Evolutionary conservation across 2,329 filamentous ascomycete genomes (phyloP).

Genomic region (Alternaria sp.): DNA sequence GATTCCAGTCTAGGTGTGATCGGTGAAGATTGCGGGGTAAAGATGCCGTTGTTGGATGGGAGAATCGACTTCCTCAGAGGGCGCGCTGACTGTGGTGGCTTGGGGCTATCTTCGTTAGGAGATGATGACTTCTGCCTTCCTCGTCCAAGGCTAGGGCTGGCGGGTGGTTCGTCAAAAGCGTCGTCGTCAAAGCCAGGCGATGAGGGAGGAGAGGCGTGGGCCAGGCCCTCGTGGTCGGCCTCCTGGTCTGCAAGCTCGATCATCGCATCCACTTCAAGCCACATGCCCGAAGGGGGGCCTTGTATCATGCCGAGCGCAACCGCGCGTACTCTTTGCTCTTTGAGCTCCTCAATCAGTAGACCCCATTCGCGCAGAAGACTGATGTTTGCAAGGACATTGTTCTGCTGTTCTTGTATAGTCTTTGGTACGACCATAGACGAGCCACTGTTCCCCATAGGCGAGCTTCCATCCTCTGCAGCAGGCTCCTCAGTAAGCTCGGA

Average conservation of each 20-base stretch:
- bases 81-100: conserved; percentile 26
- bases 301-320: conserved; percentile 69
- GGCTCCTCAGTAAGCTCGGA: conserved; percentile 57
- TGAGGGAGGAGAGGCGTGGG: conserved; percentile 61
- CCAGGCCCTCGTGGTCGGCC: conserved; percentile 64
- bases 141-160: conserved; percentile 40
- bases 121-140: conserved; percentile 38
- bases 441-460: conserved; percentile 53
- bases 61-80: conserved; percentile 45
- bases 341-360: conserved; percentile 80
- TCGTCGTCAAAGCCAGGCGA: conserved; percentile 64
- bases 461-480: conserved; percentile 39
- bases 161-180: conserved; percentile 61
- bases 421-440: conserved; percentile 74
- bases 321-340: conserved; percentile 75
- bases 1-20: conserved; percentile 33
- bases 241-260: conserved; percentile 79
- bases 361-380: conserved; percentile 84
- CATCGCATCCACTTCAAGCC: conserved; percentile 85
- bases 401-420: conserved; percentile 80
- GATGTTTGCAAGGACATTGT: conserved; percentile 81
- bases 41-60: conserved; percentile 45
- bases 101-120: conserved; percentile 36
- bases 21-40: conserved; percentile 43
- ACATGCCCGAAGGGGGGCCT: conserved; percentile 67